phyloP scores from a whole-genome alignment of 1,139 yeast species.

The Suhomyces kunorum region DNA sequence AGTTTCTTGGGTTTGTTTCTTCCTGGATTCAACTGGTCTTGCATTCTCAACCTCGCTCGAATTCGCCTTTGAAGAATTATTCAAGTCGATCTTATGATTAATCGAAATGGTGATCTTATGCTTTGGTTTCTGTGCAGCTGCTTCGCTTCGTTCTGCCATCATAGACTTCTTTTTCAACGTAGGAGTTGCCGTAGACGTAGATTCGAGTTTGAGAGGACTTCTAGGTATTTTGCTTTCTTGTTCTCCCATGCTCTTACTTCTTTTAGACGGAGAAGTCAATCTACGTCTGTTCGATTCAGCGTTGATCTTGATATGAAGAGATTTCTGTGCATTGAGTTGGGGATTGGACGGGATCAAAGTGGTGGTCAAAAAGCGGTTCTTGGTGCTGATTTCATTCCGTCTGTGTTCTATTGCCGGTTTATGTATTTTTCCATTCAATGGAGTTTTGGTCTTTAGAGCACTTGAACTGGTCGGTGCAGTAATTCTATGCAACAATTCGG shows the following conservation, averaged over 20 bases:
- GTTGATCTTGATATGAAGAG: slow-evolving; percentile 6
- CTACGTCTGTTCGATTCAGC: slow-evolving; percentile 6
- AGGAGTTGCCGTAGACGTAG: slow-evolving; percentile 19
- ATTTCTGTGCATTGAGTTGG: slow-evolving; percentile 17
- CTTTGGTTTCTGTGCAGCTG: slow-evolving; percentile 30
- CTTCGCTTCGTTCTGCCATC: slow-evolving; percentile 34
- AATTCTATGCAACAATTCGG: slow-evolving; percentile 23
- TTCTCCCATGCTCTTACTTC: slow-evolving; percentile 13
- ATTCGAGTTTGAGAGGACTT: slow-evolving; percentile 20
- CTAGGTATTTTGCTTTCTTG: slow-evolving; percentile 16
- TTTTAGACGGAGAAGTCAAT: slow-evolving; percentile 19
- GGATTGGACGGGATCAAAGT: slow-evolving; percentile 33
- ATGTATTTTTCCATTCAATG: slow-evolving; percentile 6
- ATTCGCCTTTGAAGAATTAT: slow-evolving; percentile 8
- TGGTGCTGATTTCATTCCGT: slow-evolving; percentile 15
- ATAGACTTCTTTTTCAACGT: slow-evolving; percentile 33
- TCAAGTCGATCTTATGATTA: slow-evolving; percentile 26
- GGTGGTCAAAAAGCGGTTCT: slow-evolving; percentile 40
- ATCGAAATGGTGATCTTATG: slow-evolving; percentile 34
- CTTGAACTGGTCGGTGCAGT: slow-evolving; percentile 35
- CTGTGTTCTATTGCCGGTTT: slow-evolving; percentile 13
- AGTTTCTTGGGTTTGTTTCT: neutral
- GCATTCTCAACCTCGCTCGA: neutral
- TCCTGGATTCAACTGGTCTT: neutral
- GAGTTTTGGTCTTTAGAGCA: slow-evolving; percentile 26